Conservation (phyloP, 441 rosid genomes). For the Arabidopsis hybrid region DNA sequence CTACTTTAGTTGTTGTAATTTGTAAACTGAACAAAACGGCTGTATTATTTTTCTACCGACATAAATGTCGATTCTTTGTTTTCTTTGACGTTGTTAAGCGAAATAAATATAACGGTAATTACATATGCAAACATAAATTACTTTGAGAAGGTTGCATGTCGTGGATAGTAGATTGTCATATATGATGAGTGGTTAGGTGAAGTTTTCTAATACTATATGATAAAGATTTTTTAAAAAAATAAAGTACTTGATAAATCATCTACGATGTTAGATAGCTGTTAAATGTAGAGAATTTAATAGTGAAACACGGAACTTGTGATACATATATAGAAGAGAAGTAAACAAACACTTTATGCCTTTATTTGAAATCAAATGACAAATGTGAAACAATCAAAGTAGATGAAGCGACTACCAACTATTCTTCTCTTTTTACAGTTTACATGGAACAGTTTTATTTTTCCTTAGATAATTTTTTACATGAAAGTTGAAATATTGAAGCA, state of each 20-base stretch:
- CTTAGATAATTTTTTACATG: not conserved
- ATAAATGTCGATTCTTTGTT: not conserved
- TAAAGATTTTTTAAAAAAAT: not conserved
- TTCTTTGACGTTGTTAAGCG: not conserved
- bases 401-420: constrained; percentile 22
- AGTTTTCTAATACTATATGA: not conserved
- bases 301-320: constrained; percentile 38
- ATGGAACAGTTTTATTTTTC: no score
- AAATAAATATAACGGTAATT: constrained; percentile 1
- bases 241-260: constrained; percentile 7
- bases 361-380: constrained; percentile 21
- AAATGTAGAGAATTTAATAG: constrained; percentile 22
- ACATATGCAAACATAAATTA: not conserved
- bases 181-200: not conserved
- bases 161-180: constrained; percentile 1
- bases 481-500: constrained; percentile 2
- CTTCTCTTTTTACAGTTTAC: not conserved
- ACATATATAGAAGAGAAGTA: not conserved
- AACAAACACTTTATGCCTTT: constrained; percentile 4
- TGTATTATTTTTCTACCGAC: not conserved
- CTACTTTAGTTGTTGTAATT: not conserved
- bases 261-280: constrained; percentile 22
- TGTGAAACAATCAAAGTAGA: constrained; percentile 4
- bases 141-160: not conserved
- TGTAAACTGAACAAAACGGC: constrained; percentile 16